Conservation (phyloP, 169 alveolate species). For the Cryptosporidium andersoni region DNA sequence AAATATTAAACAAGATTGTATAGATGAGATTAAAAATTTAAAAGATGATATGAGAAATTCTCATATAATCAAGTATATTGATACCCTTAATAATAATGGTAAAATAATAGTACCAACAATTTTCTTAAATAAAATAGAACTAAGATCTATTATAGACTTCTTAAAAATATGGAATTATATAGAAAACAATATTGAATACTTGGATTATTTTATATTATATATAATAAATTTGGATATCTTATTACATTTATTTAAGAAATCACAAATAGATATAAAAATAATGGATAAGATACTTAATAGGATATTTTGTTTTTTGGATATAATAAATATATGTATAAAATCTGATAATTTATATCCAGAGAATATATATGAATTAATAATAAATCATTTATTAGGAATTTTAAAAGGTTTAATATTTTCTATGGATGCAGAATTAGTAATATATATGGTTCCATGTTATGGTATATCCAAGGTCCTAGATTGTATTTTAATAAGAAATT, state of each 20-base stretch:
- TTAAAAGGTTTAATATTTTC: no score
- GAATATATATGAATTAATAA: no score
- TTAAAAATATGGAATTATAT: conserved; percentile 48
- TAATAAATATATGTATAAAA: no score
- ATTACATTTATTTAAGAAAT: not conserved
- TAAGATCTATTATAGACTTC: conserved; percentile 18
- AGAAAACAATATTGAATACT: not conserved
- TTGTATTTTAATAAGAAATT: no score
- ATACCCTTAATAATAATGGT: not conserved
- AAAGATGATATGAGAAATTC: not conserved
- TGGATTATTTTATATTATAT: conserved; percentile 36
- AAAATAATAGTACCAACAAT: not conserved
- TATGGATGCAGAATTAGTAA: no score
- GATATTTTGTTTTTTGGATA: no score
- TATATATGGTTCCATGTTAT: no score
- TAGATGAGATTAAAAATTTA: not conserved
- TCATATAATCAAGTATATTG: not conserved
- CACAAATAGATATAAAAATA: conserved; percentile 14
- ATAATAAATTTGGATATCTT: not conserved
- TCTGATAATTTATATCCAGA: no score
- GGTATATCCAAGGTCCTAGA: no score
- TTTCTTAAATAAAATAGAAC: not conserved
- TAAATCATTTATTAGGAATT: no score
- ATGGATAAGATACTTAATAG: conserved; percentile 24
- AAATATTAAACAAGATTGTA: not conserved